Base-by-base conservation (phyloP, 352 stramenopile genomes). In the Thalassiosira sp. region DNA sequence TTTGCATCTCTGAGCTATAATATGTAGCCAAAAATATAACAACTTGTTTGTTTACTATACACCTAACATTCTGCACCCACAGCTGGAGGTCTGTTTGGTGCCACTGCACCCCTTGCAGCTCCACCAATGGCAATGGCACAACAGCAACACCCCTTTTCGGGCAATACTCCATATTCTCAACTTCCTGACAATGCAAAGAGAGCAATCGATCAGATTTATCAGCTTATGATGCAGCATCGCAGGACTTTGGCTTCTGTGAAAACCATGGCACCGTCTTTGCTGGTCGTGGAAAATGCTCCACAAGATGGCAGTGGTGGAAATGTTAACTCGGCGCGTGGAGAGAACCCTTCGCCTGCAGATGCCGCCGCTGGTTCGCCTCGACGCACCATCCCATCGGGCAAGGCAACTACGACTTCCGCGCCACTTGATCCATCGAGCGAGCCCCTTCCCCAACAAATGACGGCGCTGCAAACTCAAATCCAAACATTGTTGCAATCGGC, bases 221-320 rank as follows among this genome's bases (percentile, higher is more conserved):
- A 87, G 40, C 71, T 80, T 11, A 90, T 92, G 69, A 89, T 90
- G 79, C 73, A 85, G 25, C 84, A 92, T 72, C 84, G 82, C 60
- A 62, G 81, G 25, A 88, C 73, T 10, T 57, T 90, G 22, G 56
- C 81, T 6, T 57, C 75, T 25, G 75, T 92, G 3, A 73, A 82
- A 31, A 85, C 78, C 28, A 92, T 89, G 81, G 74, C 76, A 20
- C 86, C 86, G 15, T 72, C 76, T 16, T 63, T 87, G 13, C 63
- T 91, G 8, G 27, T 15, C 48, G 42, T 61, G 40, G 59, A 78
- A 42, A 18, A 57, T 18, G 18, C 0, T 1, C 13, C 52, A 16
- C 35, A 25, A 13, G 1, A 25, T n/a, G 16, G 10, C 22, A 35
- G 5, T 5, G 2, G 25, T 33, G 22, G 2, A 31, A 63, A 66